phyloP scores from a whole-genome alignment of 2,329 filamentous ascomycete species.

The Fusarium sp. region DNA sequence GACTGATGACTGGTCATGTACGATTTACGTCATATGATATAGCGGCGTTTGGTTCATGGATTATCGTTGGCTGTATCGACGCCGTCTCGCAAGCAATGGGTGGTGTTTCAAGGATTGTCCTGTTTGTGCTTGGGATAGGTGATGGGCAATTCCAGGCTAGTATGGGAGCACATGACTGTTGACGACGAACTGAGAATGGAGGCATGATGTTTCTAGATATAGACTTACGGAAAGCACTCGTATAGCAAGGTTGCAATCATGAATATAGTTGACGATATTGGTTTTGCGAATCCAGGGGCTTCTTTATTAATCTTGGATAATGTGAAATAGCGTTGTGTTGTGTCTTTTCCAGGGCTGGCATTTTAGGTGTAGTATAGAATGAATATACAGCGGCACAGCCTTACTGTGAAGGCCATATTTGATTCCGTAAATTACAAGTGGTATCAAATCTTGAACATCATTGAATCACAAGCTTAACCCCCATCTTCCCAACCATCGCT shows the following conservation, averaged over 20 bases:
- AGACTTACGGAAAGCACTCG: constrained; percentile 30
- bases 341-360: background rate
- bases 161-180: constrained; percentile 37
- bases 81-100: constrained; percentile 40
- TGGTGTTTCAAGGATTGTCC: constrained; percentile 26
- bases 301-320: background rate
- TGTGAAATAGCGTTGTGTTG: background rate
- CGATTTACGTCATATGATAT: constrained; percentile 49
- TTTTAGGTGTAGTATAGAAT: background rate
- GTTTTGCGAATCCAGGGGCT: background rate
- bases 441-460: background rate
- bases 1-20: constrained; percentile 47
- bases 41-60: constrained; percentile 49
- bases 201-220: constrained; percentile 29
- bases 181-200: constrained; percentile 30
- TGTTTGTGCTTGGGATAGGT: constrained; percentile 34
- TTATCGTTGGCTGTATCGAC: constrained; percentile 45
- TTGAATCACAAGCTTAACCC: background rate
- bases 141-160: constrained; percentile 16
- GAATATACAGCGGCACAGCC: background rate
- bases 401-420: background rate
- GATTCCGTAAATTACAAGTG: background rate
- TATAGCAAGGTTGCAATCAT: constrained; percentile 26
- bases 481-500: constrained; percentile 12
- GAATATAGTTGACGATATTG: constrained; percentile 24